Conservation (phyloP, 257 asterid genomes). For the Solanum tarapatanum region DNA sequence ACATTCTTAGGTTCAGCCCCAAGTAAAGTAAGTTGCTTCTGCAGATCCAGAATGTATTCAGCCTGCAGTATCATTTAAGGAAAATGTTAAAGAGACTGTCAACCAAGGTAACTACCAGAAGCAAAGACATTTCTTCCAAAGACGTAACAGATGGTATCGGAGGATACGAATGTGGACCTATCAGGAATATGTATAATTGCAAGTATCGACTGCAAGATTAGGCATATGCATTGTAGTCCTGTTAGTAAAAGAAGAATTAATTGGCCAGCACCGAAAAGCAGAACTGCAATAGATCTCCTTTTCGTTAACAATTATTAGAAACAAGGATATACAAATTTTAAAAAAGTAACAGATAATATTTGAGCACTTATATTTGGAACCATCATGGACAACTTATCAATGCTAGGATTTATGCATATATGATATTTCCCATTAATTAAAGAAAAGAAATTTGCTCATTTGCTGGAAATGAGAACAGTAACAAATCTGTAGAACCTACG, state of each 20-base stretch:
- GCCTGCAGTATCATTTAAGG: conserved; percentile 44
- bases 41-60: conserved; percentile 82
- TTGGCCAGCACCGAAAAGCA: background rate
- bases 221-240: background rate
- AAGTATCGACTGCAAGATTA: background rate
- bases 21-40: conserved; percentile 76
- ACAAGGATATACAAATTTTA: background rate
- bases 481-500: background rate
- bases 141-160: background rate
- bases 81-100: background rate
- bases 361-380: background rate
- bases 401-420: background rate
- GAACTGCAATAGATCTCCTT: background rate
- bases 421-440: background rate
- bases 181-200: background rate
- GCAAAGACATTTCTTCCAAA: background rate
- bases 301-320: background rate
- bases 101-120: background rate
- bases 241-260: background rate
- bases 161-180: background rate
- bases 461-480: background rate
- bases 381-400: background rate
- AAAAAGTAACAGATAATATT: background rate
- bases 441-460: background rate
- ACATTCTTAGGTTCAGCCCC: conserved; percentile 62